A percentile compares a stretch with the other conserved stretches of the same genome.
phyloP scores from a whole-genome alignment of 805 yeast genomes.

The Sugiyamaella marilandica region DNA sequence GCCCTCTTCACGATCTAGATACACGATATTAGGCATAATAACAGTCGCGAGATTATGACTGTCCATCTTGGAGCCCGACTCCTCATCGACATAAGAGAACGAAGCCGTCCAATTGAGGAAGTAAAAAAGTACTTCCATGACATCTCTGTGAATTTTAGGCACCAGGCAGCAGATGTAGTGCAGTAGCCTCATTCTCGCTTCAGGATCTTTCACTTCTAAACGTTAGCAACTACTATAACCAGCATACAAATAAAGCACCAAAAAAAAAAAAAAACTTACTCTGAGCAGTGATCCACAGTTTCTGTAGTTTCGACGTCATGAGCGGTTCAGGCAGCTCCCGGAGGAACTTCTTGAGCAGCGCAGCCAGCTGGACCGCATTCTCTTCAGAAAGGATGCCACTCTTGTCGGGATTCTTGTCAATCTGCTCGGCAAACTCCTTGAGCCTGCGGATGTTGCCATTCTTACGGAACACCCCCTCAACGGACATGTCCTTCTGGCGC shows the following conservation, averaged over 20 bases:
- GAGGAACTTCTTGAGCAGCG: conserved; percentile 81
- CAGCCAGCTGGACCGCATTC: conserved; percentile 88
- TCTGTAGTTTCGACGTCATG: conserved; percentile 68
- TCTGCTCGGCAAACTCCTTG: conserved; percentile 63
- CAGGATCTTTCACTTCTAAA: conserved; percentile 40
- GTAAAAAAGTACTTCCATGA: conserved; percentile 76
- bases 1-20: conserved; percentile 39
- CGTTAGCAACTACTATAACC: neutral
- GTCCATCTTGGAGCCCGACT: conserved; percentile 92
- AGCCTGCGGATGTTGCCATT: conserved; percentile 89
- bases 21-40: conserved; percentile 84
- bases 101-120: conserved; percentile 95
- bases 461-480: conserved; percentile 90
- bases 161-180: conserved; percentile 68
- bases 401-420: conserved; percentile 67
- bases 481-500: conserved; percentile 88
- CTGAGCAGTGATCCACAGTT: conserved; percentile 60
- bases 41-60: conserved; percentile 93
- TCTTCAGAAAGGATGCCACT: conserved; percentile 70
- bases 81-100: conserved; percentile 88
- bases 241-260: too few species aligned
- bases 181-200: conserved; percentile 48
- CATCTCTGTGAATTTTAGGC: conserved; percentile 76
- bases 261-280: conserved; percentile 18
- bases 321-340: conserved; percentile 92